A percentile compares a stretch with the other conserved stretches of the same genome.
Conservation (phyloP, 495 filamentous ascomycete species). For the Aspergillus mulundensis region DNA sequence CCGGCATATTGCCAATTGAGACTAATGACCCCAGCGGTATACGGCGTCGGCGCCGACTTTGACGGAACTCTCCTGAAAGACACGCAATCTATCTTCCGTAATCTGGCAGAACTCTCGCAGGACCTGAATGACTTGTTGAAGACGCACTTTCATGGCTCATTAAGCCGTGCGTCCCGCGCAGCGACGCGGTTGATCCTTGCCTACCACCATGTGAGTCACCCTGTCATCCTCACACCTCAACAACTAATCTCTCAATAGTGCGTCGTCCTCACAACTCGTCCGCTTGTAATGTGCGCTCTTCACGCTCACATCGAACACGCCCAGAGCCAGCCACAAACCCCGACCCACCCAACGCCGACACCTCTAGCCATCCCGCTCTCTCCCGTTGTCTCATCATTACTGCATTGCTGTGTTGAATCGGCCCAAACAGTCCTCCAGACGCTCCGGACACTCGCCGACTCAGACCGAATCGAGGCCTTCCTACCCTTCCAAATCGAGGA, state of each 20-base stretch:
- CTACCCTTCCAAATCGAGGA: conserved; percentile 33
- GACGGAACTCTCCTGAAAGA: conserved; percentile 25
- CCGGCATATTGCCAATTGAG: conserved; percentile 4
- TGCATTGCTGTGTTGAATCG: conserved; percentile 30
- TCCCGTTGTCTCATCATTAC: conserved; percentile 24
- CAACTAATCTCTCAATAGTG: too few relatives aligned
- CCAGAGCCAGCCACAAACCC: neutral
- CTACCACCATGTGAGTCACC: too few relatives aligned
- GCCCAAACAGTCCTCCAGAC: conserved; percentile 32
- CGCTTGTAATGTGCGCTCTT: neutral
- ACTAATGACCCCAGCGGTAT: conserved; percentile 11
- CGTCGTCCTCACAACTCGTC: too few relatives aligned
- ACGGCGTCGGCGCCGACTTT: conserved; percentile 25
- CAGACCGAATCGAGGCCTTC: conserved; percentile 24
- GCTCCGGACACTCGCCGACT: conserved; percentile 26
- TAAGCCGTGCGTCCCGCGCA: conserved; percentile 28
- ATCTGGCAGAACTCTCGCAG: conserved; percentile 26
- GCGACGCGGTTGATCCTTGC: conserved; percentile 29
- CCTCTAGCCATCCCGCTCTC: neutral
- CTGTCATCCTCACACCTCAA: too few relatives aligned
- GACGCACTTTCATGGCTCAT: conserved; percentile 27
- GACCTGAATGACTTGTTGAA: conserved; percentile 26
- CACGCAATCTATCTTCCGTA: conserved; percentile 27
- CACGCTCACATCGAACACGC: too few relatives aligned
- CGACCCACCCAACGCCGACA: neutral